These are phyloP conservation scores for Ottelia alismoides DNA, from an alignment of 106 monocot genomes.

Conservation along the genomic window DNA sequence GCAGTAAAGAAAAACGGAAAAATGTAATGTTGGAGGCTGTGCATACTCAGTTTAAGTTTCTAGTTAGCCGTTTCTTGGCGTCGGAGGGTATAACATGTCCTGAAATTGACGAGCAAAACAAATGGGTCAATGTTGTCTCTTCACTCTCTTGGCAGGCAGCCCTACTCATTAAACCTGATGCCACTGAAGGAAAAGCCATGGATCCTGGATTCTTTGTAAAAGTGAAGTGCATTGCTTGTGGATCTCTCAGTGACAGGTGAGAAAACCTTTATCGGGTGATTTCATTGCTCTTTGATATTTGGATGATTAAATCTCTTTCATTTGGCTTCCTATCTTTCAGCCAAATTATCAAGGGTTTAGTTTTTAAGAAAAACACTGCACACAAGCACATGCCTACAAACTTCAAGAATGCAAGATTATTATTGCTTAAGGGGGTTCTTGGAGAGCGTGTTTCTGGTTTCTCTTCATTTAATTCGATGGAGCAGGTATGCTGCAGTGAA, in stretches of 20 bases:
- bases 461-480: conserved; percentile 84
- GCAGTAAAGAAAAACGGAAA: conserved; percentile 39
- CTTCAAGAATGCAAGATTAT: conserved; percentile 52
- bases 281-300: too few species aligned
- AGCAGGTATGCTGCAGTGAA: conserved; percentile 50
- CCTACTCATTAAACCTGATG: conserved; percentile 71
- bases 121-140: conserved; percentile 72
- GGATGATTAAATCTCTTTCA: too few species aligned
- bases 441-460: conserved; percentile 50
- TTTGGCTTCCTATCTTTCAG: conserved; percentile 42
- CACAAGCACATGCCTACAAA: conserved; percentile 97
- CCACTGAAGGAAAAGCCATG: conserved; percentile 80
- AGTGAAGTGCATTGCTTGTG: conserved; percentile 83
- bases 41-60: conserved; percentile 68
- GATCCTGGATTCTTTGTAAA: conserved; percentile 89
- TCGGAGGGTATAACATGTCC: conserved; percentile 45
- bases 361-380: conserved; percentile 90
- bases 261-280: too few species aligned
- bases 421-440: conserved; percentile 57
- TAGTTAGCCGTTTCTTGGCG: conserved; percentile 50
- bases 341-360: conserved; percentile 84
- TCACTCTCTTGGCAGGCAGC: conserved; percentile 91
- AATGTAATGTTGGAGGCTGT: conserved; percentile 74
- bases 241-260: conserved; percentile 64
- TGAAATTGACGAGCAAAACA: conserved; percentile 17